Base-by-base conservation (phyloP, 495 filamentous ascomycete species). In the Lichina pygmaea region DNA sequence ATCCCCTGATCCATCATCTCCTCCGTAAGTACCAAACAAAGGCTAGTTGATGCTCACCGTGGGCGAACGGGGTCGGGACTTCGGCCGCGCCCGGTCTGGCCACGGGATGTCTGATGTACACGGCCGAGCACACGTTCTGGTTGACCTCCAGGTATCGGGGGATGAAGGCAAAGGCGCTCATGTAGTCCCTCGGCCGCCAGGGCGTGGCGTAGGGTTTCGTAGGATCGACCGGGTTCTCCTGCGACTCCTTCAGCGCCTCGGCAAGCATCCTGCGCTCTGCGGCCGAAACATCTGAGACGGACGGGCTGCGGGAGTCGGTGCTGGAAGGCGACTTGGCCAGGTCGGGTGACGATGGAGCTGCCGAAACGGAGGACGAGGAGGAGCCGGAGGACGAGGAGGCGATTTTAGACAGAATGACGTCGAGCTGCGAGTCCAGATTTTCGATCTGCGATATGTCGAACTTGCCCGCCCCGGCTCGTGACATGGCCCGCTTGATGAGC, bases 141-240 rank as follows among this genome's bases (percentile, higher is more conserved):
- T 94, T 93, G 54, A 97, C 89, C 64, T 97, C 89, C 48, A 97
- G 70, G 62, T 93, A 97, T 48, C 80, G 67, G 16, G 89, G 89
- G 48, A 97, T 83, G 59, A 93, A 93, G 11, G 85, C 84, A 58
- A 95, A 97, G 3, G 84, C 73, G 15, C 68, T 64, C 79, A 97
- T 86, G 64, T 71, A 95, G 43, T 75, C 66, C 38, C 85, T 66
- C n/a, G 89, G 89, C 32, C 64, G 57, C 89, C 89, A 97, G 15
- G 89, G 89, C 12, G 86, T 93, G 13, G 67, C 65, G 60, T 97
- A 97, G 11, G 89, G 78, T 63, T 91, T 91, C 43, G 60, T 65
- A 36, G 61, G 53, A 59, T 93, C 84, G 46, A 73, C 58, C 0
- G 80, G 76, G 62, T 93, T 89, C 49, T 79, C 75, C 39, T 66